A percentile compares a stretch with the other conserved stretches of the same genome.
Conservation (phyloP, 2,329 filamentous ascomycete species). For the Fusarium agapanthi region DNA sequence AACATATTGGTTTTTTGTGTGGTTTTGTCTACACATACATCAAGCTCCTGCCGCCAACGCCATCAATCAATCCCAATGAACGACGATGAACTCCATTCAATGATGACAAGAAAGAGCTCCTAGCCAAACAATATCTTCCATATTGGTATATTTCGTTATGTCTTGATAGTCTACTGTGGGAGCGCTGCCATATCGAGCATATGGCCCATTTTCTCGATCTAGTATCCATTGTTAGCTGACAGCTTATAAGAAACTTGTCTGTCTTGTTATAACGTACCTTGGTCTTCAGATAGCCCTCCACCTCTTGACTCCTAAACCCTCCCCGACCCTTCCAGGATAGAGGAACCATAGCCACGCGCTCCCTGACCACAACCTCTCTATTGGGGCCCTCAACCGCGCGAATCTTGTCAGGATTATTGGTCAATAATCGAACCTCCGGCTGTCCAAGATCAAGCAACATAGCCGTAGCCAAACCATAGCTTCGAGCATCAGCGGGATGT, state of each 20-base stretch:
- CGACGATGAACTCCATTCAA: conserved; percentile 35
- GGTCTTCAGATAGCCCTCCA: conserved; percentile 92
- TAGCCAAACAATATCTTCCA: not conserved
- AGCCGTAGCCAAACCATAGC: conserved; percentile 94
- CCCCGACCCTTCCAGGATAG: conserved; percentile 88
- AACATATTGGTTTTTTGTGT: not conserved
- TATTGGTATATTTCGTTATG: not conserved
- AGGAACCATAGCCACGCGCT: conserved; percentile 95
- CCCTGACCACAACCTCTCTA: conserved; percentile 85
- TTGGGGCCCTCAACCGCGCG: conserved; percentile 92
- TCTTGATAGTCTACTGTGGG: conserved; percentile 12
- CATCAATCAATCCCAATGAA: conserved; percentile 28
- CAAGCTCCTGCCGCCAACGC: conserved; percentile 36
- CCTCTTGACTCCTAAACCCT: conserved; percentile 86
- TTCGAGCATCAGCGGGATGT: conserved; percentile 93
- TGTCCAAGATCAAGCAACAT: conserved; percentile 90
- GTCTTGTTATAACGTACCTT: conserved; percentile 69
- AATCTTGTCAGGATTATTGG: conserved; percentile 98
- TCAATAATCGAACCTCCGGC: conserved; percentile 80
- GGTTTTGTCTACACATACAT: conserved; percentile 38
- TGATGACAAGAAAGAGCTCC: conserved; percentile 15
- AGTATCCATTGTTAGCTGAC: conserved; percentile 29
- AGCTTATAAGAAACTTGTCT: accelerated
- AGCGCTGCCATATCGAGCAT: conserved; percentile 67
- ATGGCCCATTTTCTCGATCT: conserved; percentile 91